Evolutionary conservation across 1,139 yeast species (phyloP).

Genomic region (Lizanozyma gosingica): DNA sequence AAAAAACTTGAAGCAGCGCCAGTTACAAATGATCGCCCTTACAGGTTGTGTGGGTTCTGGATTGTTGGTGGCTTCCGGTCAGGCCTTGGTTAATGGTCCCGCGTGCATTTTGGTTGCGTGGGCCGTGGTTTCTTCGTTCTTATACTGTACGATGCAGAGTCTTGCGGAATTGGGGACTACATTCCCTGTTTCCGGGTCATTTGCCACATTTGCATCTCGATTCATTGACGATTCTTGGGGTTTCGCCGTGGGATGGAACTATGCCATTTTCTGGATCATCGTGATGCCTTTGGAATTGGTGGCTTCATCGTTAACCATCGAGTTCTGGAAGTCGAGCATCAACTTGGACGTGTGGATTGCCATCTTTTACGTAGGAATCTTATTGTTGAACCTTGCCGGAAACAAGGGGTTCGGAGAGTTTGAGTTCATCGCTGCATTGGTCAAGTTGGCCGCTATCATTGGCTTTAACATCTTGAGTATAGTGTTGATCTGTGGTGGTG

Average conservation of each 20-base stretch:
- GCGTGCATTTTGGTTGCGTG: constrained; percentile 32
- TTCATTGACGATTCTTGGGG: constrained; percentile 68
- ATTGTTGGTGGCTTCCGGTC: constrained; percentile 27
- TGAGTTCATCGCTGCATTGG: constrained; percentile 51
- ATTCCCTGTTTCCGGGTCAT: constrained; percentile 67
- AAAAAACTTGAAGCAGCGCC: constrained; percentile 18
- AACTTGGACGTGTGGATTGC: constrained; percentile 63
- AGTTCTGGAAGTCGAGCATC: constrained; percentile 51
- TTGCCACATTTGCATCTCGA: constrained; percentile 55
- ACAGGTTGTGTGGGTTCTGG: constrained; percentile 30
- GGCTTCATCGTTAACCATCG: constrained; percentile 60
- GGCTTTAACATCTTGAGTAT: constrained; percentile 69
- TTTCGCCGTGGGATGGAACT: constrained; percentile 67
- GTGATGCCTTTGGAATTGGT: constrained; percentile 64
- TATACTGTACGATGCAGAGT: constrained; percentile 62
- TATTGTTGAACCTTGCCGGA: constrained; percentile 47
- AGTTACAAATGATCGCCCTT: constrained; percentile 23
- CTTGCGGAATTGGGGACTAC: constrained; percentile 61
- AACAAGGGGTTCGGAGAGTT: constrained; percentile 63
- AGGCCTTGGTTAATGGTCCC: constrained; percentile 30
- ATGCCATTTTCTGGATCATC: constrained; percentile 60
- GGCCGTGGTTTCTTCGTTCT: constrained; percentile 32
- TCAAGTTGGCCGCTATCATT: constrained; percentile 53
- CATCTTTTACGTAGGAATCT: constrained; percentile 51
- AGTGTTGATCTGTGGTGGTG: constrained; percentile 59